These are phyloP conservation scores for Nemania sp. DNA, from an alignment of 2,329 filamentous ascomycete species.

Conservation along the genomic window DNA sequence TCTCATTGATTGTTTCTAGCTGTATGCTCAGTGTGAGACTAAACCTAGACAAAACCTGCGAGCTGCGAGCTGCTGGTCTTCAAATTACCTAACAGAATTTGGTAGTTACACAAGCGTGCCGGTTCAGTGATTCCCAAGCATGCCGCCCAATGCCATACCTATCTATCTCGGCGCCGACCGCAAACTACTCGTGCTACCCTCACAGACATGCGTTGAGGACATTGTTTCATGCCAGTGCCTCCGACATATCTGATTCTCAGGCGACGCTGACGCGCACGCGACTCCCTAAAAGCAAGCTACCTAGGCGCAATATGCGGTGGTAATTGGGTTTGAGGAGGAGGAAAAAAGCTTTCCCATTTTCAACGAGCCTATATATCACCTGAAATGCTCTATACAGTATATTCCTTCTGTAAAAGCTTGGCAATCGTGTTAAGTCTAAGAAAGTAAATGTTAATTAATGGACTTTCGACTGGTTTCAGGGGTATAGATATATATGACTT, in stretches of 20 bases:
- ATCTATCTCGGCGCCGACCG: no score
- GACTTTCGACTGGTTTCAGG: neutral
- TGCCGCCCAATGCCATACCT: neutral
- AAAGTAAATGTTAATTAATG: conserved; percentile 33
- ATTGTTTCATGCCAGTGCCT: neutral
- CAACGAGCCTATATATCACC: neutral
- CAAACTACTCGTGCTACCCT: neutral
- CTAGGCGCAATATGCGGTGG: neutral
- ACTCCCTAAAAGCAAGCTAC: neutral
- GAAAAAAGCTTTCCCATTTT: neutral
- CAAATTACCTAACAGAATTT: no score
- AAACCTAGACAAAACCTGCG: no score
- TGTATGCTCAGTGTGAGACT: no score
- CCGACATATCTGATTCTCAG: neutral
- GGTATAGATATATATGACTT: conserved; percentile 38
- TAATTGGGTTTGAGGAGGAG: neutral
- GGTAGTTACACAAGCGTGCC: no score
- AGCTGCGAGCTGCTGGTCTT: no score
- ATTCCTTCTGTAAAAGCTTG: conserved; percentile 66
- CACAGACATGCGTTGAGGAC: neutral
- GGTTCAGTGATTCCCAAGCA: no score
- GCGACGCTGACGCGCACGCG: neutral
- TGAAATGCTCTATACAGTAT: conserved; percentile 47
- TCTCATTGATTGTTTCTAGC: no score
- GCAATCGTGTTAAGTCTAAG: conserved; percentile 67